Base-by-base conservation (phyloP, 2,329 filamentous ascomycete species). In the Cryphonectria japonica region DNA sequence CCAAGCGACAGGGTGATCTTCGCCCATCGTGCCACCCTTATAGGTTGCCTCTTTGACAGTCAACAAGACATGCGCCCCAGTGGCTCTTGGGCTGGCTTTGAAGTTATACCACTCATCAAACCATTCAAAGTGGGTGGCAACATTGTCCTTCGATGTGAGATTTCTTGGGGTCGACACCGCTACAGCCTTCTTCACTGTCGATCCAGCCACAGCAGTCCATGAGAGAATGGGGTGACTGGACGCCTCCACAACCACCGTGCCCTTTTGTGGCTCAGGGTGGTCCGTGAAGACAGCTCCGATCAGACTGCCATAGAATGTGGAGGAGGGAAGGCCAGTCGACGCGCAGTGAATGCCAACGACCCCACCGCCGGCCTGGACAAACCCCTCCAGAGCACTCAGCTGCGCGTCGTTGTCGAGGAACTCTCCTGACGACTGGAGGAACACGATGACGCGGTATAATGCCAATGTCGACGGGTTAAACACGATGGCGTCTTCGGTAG, bases 71-170 rank as follows among this genome's bases (percentile, higher is more conserved):
- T 77, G 75, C 13, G 81, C 76, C 43, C 75, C 75, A 3, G 66
- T 61, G 34, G 66, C 57, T 41, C 78, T 75, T 3, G 78, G 79
- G 57, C 79, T 79, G 43, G 68, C n/a, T 66, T 75, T 73, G 71
- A 82, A 83, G 70, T 83, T 83, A 75, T 84, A 84, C 81, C 81
- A 84, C 74, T 84, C 82, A 66, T 84, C 82, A 68, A 80, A 77
- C 78, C 78, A 82, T 6, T 73, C 68, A 72, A 77, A 78, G 59
- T 75, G 29, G 62, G 54, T 74, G 62, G 46, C 74, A 59, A 3
- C 67, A 13, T 32, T 32, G 13, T 32, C 54, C 13, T 8, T 19
- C 0, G 14, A 19, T 19, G 2, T 34, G 16, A 29, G 3, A 39
- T 16, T 16, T 13, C 32, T 6, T 13, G 13, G 1, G 16, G 22